Evolutionary conservation across 2,329 filamentous ascomycete genomes (phyloP).

Genomic region (Talaromyces sp.): DNA sequence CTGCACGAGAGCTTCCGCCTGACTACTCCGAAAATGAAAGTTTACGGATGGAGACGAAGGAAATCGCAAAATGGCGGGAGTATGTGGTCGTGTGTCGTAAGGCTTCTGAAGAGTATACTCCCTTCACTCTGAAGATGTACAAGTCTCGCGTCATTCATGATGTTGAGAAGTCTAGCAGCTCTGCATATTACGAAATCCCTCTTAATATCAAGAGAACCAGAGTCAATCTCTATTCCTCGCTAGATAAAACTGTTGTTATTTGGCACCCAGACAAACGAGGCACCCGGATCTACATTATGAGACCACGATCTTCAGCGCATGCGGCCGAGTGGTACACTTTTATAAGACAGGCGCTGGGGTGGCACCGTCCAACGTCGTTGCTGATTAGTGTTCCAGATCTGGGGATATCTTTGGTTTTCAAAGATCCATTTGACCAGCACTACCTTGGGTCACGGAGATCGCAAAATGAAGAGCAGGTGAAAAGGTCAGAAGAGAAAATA

Average conservation of each 20-base stretch:
- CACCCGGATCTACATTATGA: conserved; percentile 57
- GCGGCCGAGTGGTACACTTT: conserved; percentile 66
- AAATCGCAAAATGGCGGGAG: conserved; percentile 60
- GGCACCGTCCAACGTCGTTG: conserved; percentile 50
- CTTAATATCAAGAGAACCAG: conserved; percentile 48
- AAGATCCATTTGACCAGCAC: conserved; percentile 53
- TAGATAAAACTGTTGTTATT: conserved; percentile 62
- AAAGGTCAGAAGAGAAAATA: conserved; percentile 43
- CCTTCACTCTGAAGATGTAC: conserved; percentile 55
- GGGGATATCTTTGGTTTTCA: conserved; percentile 52
- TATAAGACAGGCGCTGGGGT: conserved; percentile 54
- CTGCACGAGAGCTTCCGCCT: conserved; percentile 46
- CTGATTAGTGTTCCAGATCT: conserved; percentile 60
- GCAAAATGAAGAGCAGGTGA: conserved; percentile 32
- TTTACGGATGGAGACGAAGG: conserved; percentile 52
- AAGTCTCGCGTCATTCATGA: conserved; percentile 59
- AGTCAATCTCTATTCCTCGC: conserved; percentile 59
- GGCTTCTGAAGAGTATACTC: conserved; percentile 47
- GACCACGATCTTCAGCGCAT: conserved; percentile 54
- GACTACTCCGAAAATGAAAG: conserved; percentile 61
- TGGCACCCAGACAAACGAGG: conserved; percentile 51
- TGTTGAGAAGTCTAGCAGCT: conserved; percentile 48
- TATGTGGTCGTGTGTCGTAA: conserved; percentile 58
- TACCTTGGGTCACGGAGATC: conserved; percentile 38
- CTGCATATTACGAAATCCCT: conserved; percentile 52